Percentiles rank a stretch among this genome's conserved stretches.
Evolutionary conservation across 192 early-diverging fungal genomes (phyloP).

Genomic region (Kickxella alabastrina): DNA sequence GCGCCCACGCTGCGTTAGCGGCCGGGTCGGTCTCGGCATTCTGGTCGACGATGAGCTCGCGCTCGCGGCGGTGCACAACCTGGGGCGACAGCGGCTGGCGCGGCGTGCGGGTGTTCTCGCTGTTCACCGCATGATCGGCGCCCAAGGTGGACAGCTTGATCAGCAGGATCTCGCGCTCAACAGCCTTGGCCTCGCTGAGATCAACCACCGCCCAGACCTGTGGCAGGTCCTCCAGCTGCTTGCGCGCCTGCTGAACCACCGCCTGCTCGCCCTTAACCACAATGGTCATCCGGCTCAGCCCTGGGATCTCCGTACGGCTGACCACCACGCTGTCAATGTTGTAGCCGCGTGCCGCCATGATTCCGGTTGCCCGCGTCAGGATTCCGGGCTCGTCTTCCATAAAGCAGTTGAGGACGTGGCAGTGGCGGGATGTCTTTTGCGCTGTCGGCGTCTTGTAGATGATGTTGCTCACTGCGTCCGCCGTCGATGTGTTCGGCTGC

Average conservation of each 20-base stretch:
- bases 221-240: slow-evolving; percentile 91
- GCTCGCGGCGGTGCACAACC: slow-evolving; percentile 29
- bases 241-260: slow-evolving; percentile 84
- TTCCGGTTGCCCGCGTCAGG: slow-evolving; percentile 72
- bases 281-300: slow-evolving; percentile 92
- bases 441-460: slow-evolving; percentile 51
- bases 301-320: slow-evolving; percentile 89
- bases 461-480: slow-evolving; percentile 44
- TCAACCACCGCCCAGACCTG: slow-evolving; percentile 98
- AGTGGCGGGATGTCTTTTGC: slow-evolving; percentile 44
- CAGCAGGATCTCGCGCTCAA: slow-evolving; percentile 91
- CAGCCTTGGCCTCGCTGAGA: slow-evolving; percentile 79
- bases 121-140: slow-evolving; percentile 48
- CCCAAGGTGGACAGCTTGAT: slow-evolving; percentile 90
- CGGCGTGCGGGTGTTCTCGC: slow-evolving; percentile 42
- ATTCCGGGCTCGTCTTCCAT: slow-evolving; percentile 87
- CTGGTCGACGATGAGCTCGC: slow-evolving; percentile 23
- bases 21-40: slow-evolving; percentile 12
- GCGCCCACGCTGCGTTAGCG: slow-evolving; percentile 7
- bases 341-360: slow-evolving; percentile 89
- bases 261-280: slow-evolving; percentile 80
- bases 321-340: slow-evolving; percentile 98
- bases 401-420: slow-evolving; percentile 88
- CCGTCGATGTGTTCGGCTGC: slow-evolving; percentile 25
- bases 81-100: slow-evolving; percentile 31